These are phyloP conservation scores for Gossypium bickii DNA, from an alignment of 345 rosid species.

Conservation along the genomic window DNA sequence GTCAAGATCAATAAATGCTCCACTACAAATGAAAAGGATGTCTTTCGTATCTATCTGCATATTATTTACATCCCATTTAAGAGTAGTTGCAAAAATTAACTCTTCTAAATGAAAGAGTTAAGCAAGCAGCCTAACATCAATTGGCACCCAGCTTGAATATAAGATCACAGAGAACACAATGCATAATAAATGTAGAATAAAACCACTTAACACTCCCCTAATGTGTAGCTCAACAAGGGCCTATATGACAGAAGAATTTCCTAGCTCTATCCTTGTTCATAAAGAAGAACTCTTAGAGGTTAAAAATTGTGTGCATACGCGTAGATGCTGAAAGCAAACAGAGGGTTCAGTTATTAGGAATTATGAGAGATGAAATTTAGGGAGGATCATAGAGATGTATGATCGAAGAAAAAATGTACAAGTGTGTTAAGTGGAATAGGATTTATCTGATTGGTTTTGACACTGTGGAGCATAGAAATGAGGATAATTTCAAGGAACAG, in stretches of 20 bases:
- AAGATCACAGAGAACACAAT: not conserved
- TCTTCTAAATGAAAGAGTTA: not conserved
- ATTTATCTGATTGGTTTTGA: not conserved
- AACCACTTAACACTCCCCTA: not conserved
- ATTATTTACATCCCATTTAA: conserved; percentile 14
- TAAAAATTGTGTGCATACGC: not conserved
- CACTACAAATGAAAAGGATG: conserved; percentile 94
- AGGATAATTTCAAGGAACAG: not conserved
- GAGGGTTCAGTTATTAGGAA: too few relatives aligned
- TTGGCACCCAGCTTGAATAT: not conserved
- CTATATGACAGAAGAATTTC: not conserved
- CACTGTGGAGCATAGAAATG: not conserved
- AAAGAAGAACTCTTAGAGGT: not conserved
- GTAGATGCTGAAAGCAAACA: not conserved
- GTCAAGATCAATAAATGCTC: conserved; percentile 91
- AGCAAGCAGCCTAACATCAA: not conserved
- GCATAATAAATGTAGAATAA: not conserved
- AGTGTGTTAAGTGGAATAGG: not conserved
- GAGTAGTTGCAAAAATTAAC: conserved; percentile 2
- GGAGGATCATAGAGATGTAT: not conserved
- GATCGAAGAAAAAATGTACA: not conserved
- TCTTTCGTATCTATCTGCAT: conserved; percentile 88
- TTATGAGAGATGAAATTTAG: not conserved
- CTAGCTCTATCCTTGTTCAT: not conserved
- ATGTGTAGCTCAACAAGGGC: too few relatives aligned